phyloP scores from a whole-genome alignment of 1,284 basidiomycete genomes.

The Leccinum fallax region DNA sequence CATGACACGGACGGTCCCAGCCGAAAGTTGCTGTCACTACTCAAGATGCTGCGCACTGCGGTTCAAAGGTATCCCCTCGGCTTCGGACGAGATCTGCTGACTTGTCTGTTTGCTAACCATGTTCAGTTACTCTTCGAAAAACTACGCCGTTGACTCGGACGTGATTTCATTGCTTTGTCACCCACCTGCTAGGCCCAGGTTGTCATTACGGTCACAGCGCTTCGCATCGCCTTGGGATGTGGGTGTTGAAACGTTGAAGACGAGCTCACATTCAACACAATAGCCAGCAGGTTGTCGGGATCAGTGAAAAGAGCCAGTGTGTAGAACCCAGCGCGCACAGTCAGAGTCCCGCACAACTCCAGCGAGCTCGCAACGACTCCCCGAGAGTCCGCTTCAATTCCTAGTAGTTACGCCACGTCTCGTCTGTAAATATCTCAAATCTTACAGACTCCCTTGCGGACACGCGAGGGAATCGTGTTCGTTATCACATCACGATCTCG shows the following conservation, averaged over 20 bases:
- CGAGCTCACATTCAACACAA: constrained; percentile 1
- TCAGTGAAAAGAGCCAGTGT: not conserved
- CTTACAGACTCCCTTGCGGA: not conserved
- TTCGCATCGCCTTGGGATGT: not conserved
- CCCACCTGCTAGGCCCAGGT: constrained; percentile 3
- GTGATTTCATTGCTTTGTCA: not conserved
- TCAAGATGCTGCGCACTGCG: not conserved
- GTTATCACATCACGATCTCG: no score
- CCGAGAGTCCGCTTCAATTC: no score
- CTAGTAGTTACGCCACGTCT: not conserved
- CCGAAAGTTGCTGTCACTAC: constrained; percentile 9
- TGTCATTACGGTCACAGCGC: not conserved
- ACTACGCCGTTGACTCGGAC: not conserved
- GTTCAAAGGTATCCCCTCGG: not conserved
- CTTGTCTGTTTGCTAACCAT: not conserved
- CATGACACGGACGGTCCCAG: not conserved
- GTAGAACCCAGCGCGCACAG: not conserved
- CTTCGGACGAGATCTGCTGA: constrained; percentile 3
- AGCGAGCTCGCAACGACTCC: not conserved
- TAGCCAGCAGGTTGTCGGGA: not conserved
- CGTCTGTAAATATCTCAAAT: not conserved
- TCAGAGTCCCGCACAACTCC: not conserved
- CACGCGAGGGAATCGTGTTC: not conserved
- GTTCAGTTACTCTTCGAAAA: constrained; percentile 1
- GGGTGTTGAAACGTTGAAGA: not conserved